Base-by-base conservation (phyloP, 1,284 basidiomycete genomes). In the Chondrostereum purpureum region DNA sequence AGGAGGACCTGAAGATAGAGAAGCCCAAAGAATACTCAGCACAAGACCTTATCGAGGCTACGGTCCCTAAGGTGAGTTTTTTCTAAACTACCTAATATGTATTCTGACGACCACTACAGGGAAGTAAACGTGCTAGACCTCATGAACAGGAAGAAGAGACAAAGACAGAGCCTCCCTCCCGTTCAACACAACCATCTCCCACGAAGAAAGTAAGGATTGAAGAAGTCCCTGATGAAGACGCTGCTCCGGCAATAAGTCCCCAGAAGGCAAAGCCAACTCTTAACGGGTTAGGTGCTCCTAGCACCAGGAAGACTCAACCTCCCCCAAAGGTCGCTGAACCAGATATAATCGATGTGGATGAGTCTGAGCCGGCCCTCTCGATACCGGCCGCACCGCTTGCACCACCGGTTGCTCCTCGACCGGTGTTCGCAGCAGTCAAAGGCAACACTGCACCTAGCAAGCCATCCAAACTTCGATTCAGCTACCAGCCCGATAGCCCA, bases 381-480 rank as follows among this genome's bases (percentile, higher is more conserved):
- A 33, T 48, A 44, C 11, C 38, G 44, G 16, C 51, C 47, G 52
- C 47, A 42, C 56, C 50, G 43, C 50, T 46, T 33, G 45, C 50
- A 50, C 38, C 12, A 37, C 34, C 36, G 42, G 49, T 17, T 27
- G 38, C 18, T 37, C 52, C 10, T 40, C 20, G 20, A 35, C 37
- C 44, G 14, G 16, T 43, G 11, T 51, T 55, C 39, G 35, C 52
- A 35, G 56, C 53, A 16, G 69, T 59, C 36, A 69, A 70, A 45
- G 45, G 61, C 3, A 60, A 55, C 13, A 60, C 76, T 14, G 68
- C 70, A 16, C 83, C 83, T 1, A 82, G 78, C 55, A 80, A 82
- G 39, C 83, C 83, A 0, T 86, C 84, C 48, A 86, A 85, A 57
- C 66, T 87, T 42, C 73, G 84, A 21, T 80, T 70, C 50, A 83